phyloP scores from a whole-genome alignment of 495 filamentous ascomycete species.

The Penicillium simplicissimum region DNA sequence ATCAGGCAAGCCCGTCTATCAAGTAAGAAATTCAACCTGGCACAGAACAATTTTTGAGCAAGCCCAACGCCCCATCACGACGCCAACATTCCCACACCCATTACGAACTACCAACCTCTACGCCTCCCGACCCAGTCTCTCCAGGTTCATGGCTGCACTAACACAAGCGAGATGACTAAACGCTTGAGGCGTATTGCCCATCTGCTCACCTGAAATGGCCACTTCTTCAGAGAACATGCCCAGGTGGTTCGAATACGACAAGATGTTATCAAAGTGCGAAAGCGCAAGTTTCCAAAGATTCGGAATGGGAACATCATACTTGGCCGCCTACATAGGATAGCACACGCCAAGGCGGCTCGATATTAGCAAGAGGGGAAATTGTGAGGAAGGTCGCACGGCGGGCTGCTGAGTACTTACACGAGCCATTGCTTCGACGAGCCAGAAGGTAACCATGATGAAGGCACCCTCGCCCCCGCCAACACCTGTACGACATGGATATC shows the following conservation, averaged over 20 bases:
- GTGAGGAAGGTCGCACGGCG: not conserved
- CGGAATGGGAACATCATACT: conserved; percentile 59
- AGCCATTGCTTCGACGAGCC: conserved; percentile 75
- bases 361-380: not conserved
- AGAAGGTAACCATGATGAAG: conserved; percentile 78
- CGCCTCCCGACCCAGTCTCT: conserved; percentile 29
- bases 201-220: conserved; percentile 66
- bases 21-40: not conserved
- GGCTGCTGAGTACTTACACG: conserved; percentile 42
- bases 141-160: conserved; percentile 71
- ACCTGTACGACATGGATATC: conserved; percentile 44
- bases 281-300: conserved; percentile 63
- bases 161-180: conserved; percentile 73
- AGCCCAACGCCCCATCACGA: not conserved
- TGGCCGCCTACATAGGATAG: conserved; percentile 26
- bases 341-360: not conserved
- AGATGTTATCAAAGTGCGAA: conserved; percentile 71
- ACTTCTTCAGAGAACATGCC: conserved; percentile 79
- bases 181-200: conserved; percentile 73
- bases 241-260: conserved; percentile 70
- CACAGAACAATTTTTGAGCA: not conserved
- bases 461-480: conserved; percentile 73
- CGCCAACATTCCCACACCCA: not conserved
- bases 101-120: not conserved
- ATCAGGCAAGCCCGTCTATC: not conserved